A percentile compares a stretch with the other conserved stretches of the same genome.
Evolutionary conservation across 805 yeast genomes (phyloP).

Genomic region (Priceomyces medius): DNA sequence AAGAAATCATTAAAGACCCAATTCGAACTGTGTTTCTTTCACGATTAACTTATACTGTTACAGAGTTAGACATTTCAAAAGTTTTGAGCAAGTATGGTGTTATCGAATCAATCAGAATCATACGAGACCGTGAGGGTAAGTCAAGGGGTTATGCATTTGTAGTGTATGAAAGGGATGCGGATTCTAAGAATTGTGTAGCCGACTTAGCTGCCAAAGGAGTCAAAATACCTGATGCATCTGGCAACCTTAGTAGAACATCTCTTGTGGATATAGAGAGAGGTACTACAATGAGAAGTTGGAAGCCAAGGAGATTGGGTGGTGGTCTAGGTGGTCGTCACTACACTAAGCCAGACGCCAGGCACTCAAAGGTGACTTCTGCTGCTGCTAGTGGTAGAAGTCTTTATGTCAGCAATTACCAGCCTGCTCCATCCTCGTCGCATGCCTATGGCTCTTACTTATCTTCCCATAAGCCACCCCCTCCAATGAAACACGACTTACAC

Average conservation of each 20-base stretch:
- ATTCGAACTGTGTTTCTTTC: slow-evolving; percentile 75
- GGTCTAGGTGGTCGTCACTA: slow-evolving; percentile 88
- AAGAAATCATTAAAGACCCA: slow-evolving; percentile 54
- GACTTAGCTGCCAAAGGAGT: slow-evolving; percentile 50
- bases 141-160: slow-evolving; percentile 85
- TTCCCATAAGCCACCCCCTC: neutral
- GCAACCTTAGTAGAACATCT: slow-evolving; percentile 46
- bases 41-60: slow-evolving; percentile 60
- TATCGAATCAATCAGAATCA: slow-evolving; percentile 52
- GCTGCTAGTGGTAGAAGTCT: slow-evolving; percentile 34
- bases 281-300: slow-evolving; percentile 62
- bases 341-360: slow-evolving; percentile 32
- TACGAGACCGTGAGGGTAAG: slow-evolving; percentile 39
- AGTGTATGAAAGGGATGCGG: slow-evolving; percentile 59
- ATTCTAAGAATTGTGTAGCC: slow-evolving; percentile 60
- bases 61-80: slow-evolving; percentile 67
- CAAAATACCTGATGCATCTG: slow-evolving; percentile 34
- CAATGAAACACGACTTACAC: neutral
- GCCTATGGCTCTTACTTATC: slow-evolving; percentile 1
- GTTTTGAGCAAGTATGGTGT: slow-evolving; percentile 66
- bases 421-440: slow-evolving; percentile 4
- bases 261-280: slow-evolving; percentile 76
- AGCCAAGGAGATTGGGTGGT: slow-evolving; percentile 79
- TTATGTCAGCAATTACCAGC: slow-evolving; percentile 15
- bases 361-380: slow-evolving; percentile 32